Percentiles rank a stretch among this genome's conserved stretches.
These are phyloP conservation scores for Dissoconium aciculare DNA, from an alignment of 2,329 filamentous ascomycete genomes.

Conservation along the genomic window DNA sequence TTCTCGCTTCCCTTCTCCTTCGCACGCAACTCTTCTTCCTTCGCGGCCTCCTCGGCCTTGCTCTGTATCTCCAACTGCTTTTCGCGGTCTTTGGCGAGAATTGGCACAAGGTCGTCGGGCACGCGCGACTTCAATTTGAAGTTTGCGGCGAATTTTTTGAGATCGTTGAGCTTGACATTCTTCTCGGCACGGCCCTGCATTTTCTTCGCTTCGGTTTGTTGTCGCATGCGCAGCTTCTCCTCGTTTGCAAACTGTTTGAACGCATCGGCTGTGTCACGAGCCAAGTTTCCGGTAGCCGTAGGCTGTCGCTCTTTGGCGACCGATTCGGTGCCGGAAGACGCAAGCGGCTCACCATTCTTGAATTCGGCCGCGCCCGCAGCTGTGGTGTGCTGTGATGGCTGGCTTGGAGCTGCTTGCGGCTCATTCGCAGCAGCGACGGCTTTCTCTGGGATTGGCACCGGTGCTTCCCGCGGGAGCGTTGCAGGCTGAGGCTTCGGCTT, in stretches of 20 bases:
- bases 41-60: slow-evolving; percentile 64
- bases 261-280: slow-evolving; percentile 45
- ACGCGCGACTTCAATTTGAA: slow-evolving; percentile 94
- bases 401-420: slow-evolving; percentile 12
- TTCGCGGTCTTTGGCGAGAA: slow-evolving; percentile 87
- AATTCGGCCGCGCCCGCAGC: slow-evolving; percentile 9
- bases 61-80: slow-evolving; percentile 91
- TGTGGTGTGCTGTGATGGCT: slow-evolving; percentile 8
- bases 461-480: slow-evolving; percentile 3
- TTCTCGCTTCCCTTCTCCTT: slow-evolving; percentile 25
- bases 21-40: slow-evolving; percentile 35
- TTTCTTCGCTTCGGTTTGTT: slow-evolving; percentile 39
- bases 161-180: slow-evolving; percentile 78
- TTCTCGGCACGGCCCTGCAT: slow-evolving; percentile 55
- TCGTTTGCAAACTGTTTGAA: slow-evolving; percentile 50
- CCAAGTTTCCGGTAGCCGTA: slow-evolving; percentile 45
- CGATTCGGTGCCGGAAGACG: no score
- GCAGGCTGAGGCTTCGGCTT: slow-evolving; percentile 28
- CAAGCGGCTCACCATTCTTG: no score
- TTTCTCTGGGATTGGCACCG: slow-evolving; percentile 4
- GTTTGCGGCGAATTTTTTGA: slow-evolving; percentile 85
- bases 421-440: slow-evolving; percentile 14
- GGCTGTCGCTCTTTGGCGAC: slow-evolving; percentile 20
- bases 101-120: slow-evolving; percentile 78
- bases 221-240: slow-evolving; percentile 46